Conservation (phyloP, 352 stramenopile genomes). For the Thalassiosira pacifica region DNA sequence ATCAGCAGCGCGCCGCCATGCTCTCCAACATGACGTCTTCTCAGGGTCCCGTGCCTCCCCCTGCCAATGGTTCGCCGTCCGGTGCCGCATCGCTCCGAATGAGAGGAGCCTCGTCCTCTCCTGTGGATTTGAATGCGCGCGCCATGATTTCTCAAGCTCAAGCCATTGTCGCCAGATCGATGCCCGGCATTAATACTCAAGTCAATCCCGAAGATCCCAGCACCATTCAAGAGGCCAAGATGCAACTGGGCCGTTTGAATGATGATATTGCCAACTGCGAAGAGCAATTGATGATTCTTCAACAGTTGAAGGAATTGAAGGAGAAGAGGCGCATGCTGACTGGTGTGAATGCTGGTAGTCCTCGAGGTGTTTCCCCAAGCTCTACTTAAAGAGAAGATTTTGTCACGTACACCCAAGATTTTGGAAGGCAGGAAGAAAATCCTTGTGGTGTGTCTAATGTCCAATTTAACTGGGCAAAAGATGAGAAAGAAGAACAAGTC, state of each 20-base stretch:
- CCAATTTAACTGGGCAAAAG: too few relatives aligned
- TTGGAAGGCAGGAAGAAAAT: too few relatives aligned
- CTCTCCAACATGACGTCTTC: too few relatives aligned
- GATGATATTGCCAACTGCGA: neutral
- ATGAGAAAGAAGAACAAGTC: too few relatives aligned
- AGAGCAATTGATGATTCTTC: neutral
- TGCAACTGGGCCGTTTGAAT: neutral
- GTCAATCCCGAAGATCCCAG: neutral
- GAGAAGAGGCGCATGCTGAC: too few relatives aligned
- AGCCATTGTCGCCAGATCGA: neutral
- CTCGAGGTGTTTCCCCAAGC: too few relatives aligned
- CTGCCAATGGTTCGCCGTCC: neutral
- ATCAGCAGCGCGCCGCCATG: constrained; percentile 6
- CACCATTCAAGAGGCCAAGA: neutral
- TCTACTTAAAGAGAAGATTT: too few relatives aligned
- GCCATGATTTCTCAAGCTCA: neutral
- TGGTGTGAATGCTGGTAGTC: too few relatives aligned
- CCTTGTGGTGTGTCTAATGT: too few relatives aligned
- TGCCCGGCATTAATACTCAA: neutral
- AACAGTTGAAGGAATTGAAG: neutral
- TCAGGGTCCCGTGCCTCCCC: neutral
- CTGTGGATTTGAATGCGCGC: neutral
- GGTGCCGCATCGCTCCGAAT: too few relatives aligned
- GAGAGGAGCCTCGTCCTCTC: neutral
- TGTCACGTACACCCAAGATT: too few relatives aligned